Conservation (phyloP, 441 rosid species). For the Aquilaria agallochum region DNA sequence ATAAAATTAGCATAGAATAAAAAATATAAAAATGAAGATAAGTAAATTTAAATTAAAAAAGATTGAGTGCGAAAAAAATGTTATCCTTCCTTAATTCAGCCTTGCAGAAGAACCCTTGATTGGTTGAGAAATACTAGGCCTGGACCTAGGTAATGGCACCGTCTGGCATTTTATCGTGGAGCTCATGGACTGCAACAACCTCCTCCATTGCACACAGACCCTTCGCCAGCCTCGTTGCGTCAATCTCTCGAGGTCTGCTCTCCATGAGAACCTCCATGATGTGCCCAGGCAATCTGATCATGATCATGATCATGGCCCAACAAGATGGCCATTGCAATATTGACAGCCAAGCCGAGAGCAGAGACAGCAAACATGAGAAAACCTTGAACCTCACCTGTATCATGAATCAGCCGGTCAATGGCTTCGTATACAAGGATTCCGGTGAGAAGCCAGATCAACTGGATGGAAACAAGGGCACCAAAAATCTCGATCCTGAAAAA, state of each 20-base stretch:
- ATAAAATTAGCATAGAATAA: too few relatives aligned
- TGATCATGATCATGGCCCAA: constrained; percentile 55
- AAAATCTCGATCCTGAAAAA: constrained; percentile 57
- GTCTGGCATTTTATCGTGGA: neutral
- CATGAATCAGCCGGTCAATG: constrained; percentile 43
- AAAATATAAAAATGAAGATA: too few relatives aligned
- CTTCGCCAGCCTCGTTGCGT: constrained; percentile 49
- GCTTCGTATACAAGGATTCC: constrained; percentile 69
- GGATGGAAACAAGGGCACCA: constrained; percentile 57
- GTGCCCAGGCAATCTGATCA: constrained; percentile 43
- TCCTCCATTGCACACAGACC: constrained; percentile 62
- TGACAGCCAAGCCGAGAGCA: constrained; percentile 51
- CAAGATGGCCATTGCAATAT: constrained; percentile 49
- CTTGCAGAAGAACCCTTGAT: too few relatives aligned
- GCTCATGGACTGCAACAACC: constrained; percentile 51
- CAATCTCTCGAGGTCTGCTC: constrained; percentile 61
- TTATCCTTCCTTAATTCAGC: too few relatives aligned
- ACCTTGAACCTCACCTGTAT: constrained; percentile 50
- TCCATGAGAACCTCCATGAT: constrained; percentile 67
- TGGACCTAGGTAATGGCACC: too few relatives aligned
- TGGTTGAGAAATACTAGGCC: too few relatives aligned
- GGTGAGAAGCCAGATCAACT: constrained; percentile 63
- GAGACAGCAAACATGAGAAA: constrained; percentile 55
- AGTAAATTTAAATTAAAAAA: too few relatives aligned
- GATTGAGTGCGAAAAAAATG: too few relatives aligned